Percentiles rank a stretch among this genome's conserved stretches.
These are phyloP conservation scores for Monilinia laxa DNA, from an alignment of 2,329 filamentous ascomycete species.

Conservation along the genomic window DNA sequence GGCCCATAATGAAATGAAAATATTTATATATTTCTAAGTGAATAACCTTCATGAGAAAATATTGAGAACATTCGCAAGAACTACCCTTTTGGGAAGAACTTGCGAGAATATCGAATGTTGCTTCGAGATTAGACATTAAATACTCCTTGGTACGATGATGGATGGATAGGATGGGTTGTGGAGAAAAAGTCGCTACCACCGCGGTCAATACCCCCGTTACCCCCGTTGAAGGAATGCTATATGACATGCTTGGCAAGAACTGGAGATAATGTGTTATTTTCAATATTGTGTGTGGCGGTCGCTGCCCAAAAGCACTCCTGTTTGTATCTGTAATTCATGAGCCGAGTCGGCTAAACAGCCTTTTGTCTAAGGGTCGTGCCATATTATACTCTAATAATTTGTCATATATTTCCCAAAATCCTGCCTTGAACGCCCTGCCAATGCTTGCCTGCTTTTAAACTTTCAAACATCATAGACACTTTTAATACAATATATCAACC, in stretches of 20 bases:
- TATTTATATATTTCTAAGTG: not conserved
- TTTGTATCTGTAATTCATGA: conserved; percentile 24
- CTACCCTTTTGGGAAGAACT: too few relatives aligned
- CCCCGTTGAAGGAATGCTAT: not conserved
- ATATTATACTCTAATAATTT: conserved; percentile 21
- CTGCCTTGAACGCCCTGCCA: conserved; percentile 24
- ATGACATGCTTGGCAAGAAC: conserved; percentile 1
- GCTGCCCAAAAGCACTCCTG: conserved; percentile 14
- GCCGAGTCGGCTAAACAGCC: not conserved
- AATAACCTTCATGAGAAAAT: too few relatives aligned
- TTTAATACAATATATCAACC: conserved; percentile 21
- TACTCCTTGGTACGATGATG: too few relatives aligned
- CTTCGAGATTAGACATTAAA: too few relatives aligned
- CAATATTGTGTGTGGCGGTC: not conserved
- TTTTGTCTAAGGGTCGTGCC: conserved; percentile 17
- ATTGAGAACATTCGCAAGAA: too few relatives aligned
- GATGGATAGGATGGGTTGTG: not conserved
- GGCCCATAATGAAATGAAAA: not conserved
- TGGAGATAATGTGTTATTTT: not conserved
- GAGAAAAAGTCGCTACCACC: not conserved
- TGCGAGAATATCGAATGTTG: too few relatives aligned
- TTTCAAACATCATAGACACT: conserved; percentile 22
- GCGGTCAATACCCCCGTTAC: not conserved
- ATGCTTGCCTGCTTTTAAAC: conserved; percentile 24
- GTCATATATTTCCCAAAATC: conserved; percentile 15